Percentiles rank a stretch among this genome's conserved stretches.
phyloP scores from a whole-genome alignment of 2,329 filamentous ascomycete genomes.

The Stagonosporopsis chrysanthemi region DNA sequence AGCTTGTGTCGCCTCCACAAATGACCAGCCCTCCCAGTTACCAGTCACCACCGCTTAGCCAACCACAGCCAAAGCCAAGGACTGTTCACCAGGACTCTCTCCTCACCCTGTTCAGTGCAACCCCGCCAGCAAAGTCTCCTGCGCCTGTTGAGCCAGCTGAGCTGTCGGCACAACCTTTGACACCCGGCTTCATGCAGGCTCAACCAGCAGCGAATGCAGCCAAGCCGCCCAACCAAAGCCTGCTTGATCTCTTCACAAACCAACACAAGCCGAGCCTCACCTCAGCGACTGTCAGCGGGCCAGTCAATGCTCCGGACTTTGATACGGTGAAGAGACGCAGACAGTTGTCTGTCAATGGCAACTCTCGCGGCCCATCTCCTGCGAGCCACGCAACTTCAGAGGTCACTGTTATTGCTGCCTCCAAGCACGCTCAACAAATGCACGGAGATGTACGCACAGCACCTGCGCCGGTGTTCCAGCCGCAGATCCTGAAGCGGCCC shows the following conservation, averaged over 20 bases:
- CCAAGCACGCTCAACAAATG: conserved; percentile 15
- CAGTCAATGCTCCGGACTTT: conserved; percentile 53
- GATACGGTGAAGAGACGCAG: conserved; percentile 47
- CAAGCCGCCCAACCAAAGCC: conserved; percentile 26
- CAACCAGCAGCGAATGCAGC: conserved; percentile 30
- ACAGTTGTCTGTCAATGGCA: conserved; percentile 29
- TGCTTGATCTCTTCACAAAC: conserved; percentile 30
- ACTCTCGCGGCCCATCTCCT: conserved; percentile 42
- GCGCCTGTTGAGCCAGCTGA: conserved; percentile 52
- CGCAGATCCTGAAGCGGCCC: conserved; percentile 47
- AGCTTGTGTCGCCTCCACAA: conserved; percentile 37
- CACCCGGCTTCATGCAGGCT: conserved; percentile 40
- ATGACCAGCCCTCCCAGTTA: conserved; percentile 40
- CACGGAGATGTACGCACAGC: conserved; percentile 12
- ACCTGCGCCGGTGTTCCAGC: conserved; percentile 39
- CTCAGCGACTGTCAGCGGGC: conserved; percentile 52
- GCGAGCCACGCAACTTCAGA: conserved; percentile 25
- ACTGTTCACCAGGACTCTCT: conserved; percentile 55
- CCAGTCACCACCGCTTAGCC: conserved; percentile 38
- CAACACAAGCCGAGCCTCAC: conserved; percentile 39
- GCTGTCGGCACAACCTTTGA: conserved; percentile 54
- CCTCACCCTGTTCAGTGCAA: conserved; percentile 54
- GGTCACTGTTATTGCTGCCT: conserved; percentile 6
- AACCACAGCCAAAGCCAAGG: conserved; percentile 47
- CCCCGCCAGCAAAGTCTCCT: conserved; percentile 32